Evolutionary conservation across 208 protist genomes (phyloP).

Genomic region (Strigomonas galati): DNA sequence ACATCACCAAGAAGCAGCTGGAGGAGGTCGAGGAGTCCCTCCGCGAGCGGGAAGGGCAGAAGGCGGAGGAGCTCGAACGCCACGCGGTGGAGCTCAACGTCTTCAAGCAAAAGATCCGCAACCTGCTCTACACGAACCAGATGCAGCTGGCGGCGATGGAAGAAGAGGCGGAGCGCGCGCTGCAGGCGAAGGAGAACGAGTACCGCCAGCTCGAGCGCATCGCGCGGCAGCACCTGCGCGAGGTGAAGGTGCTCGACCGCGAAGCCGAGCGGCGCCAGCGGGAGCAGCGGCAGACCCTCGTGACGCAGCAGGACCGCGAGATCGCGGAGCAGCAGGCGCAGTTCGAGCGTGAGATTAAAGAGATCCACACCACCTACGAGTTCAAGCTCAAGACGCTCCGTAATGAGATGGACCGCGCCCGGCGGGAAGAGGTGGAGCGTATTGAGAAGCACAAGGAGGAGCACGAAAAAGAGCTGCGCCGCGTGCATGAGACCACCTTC

Average conservation of each 20-base stretch:
- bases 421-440: slow-evolving; percentile 91
- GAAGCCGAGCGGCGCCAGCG: slow-evolving; percentile 87
- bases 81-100: slow-evolving; percentile 96
- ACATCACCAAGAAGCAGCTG: slow-evolving; percentile 93
- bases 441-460: slow-evolving; percentile 96
- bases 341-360: slow-evolving; percentile 91
- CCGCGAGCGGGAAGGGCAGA: slow-evolving; percentile 91
- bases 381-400: slow-evolving; percentile 88
- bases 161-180: slow-evolving; percentile 85
- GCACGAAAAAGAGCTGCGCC: slow-evolving; percentile 94
- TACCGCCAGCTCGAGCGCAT: slow-evolving; percentile 82
- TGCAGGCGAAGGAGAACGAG: slow-evolving; percentile 88
- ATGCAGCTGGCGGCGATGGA: slow-evolving; percentile 88
- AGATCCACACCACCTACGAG: slow-evolving; percentile 95
- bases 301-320: slow-evolving; percentile 76
- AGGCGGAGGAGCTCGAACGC: slow-evolving; percentile 90
- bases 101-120: slow-evolving; percentile 97
- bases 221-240: slow-evolving; percentile 74
- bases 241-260: slow-evolving; percentile 84
- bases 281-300: slow-evolving; percentile 75
- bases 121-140: slow-evolving; percentile 96
- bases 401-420: slow-evolving; percentile 88
- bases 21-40: slow-evolving; percentile 76
- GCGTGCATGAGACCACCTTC: slow-evolving; percentile 95
- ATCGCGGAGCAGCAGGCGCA: slow-evolving; percentile 83